Base-by-base conservation (phyloP, 208 protist genomes). In the Acanthamoeba triangularis region DNA sequence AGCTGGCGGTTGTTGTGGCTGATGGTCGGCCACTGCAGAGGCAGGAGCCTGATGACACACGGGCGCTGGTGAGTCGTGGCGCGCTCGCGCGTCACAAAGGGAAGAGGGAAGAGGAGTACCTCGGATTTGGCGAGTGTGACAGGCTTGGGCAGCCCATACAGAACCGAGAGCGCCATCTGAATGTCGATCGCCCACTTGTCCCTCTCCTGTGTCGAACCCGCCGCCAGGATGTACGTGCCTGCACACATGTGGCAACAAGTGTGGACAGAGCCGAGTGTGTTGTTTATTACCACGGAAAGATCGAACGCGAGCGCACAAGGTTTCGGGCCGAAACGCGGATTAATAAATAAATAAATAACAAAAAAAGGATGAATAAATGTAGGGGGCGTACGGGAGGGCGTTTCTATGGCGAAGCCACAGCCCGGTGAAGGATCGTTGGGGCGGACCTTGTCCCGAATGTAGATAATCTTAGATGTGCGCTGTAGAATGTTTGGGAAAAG, bases 381-480 rank as follows among this genome's bases (percentile, higher is more conserved):
- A n/a, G n/a, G n/a, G n/a, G n/a, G n/a, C n/a, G 78, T 87, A 76
- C 87, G 87, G 23, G 49, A 52, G 35, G 56, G 49, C 23, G 87
- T 93, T 30, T 93, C 87, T 5, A 93, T 69, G 61, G 87, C 87
- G 23, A 93, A 93, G 4, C 87, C 87, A 23, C 87, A 93, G 28
- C 87, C 87, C 3, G 87, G 87, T 4, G 3, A 54, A 33, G 56
- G 23, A 28, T 93, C 87, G 35, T 5, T 49, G 37, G 87, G 87
- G 2, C 87, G 56, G 13, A 93, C 87, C 65, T 93, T 93, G 59
- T 93, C 87, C 13, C 87, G 56, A 23, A 93, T 76, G 41, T 74
- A 93, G 65, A 93, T 93, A 37, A 93, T 54, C 20, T 69, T 76
- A 1, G 87, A 56, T 10, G 56, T 74, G 8, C 87, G 87, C 61